Conservation (phyloP, 176 grass and related monocot species). For the Secale cereale region DNA sequence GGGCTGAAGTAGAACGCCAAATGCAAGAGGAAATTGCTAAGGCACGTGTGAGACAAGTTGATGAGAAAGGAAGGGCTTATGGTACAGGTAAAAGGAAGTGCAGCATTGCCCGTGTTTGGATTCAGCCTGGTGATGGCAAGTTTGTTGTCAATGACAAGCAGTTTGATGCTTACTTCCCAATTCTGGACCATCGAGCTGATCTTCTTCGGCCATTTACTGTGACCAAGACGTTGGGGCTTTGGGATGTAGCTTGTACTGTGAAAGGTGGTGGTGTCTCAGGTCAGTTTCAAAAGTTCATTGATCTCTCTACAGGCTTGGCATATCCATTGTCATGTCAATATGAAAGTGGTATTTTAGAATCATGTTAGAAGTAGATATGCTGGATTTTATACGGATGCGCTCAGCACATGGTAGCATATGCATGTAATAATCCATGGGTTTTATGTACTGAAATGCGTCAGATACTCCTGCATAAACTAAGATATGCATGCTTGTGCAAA, state of each 20-base stretch:
- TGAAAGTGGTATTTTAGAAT: background rate
- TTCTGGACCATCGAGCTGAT: conserved; percentile 86
- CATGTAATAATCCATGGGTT: background rate
- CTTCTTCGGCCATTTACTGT: conserved; percentile 88
- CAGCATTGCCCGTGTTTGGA: conserved; percentile 84
- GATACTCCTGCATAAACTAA: background rate
- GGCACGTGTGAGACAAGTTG: conserved; percentile 69
- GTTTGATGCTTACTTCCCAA: conserved; percentile 91
- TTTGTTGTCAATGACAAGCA: conserved; percentile 92
- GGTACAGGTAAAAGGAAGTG: conserved; percentile 95
- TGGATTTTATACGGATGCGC: background rate
- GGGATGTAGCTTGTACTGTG: conserved; percentile 76
- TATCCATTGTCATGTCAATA: background rate
- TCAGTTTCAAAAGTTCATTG: conserved; percentile 30
- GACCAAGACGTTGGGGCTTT: conserved; percentile 73
- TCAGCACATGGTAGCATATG: background rate
- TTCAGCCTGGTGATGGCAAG: conserved; percentile 81
- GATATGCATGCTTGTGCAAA: background rate
- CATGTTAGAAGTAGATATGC: background rate
- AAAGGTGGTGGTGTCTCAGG: conserved; percentile 95
- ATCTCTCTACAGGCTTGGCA: background rate
- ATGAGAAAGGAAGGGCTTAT: conserved; percentile 97
- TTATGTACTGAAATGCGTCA: background rate
- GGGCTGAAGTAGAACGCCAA: conserved; percentile 64
- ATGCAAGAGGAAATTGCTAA: conserved; percentile 80